These are phyloP conservation scores for Leptographium radiaticola DNA, from an alignment of 2,329 filamentous ascomycete genomes.

Conservation along the genomic window DNA sequence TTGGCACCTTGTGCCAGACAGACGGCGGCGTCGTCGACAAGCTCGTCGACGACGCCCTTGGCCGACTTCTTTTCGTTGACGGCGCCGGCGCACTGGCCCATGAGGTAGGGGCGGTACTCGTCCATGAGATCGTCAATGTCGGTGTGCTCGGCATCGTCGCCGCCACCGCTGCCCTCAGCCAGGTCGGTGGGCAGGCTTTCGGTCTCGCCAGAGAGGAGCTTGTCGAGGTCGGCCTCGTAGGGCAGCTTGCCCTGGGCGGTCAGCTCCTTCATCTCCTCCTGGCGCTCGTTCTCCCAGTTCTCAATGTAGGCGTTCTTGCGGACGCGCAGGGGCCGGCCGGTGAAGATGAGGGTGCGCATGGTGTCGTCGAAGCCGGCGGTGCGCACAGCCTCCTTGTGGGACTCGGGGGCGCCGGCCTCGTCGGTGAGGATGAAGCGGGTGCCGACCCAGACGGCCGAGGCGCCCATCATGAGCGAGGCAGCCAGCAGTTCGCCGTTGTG, in stretches of 20 bases:
- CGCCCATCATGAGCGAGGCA: constrained; percentile 83
- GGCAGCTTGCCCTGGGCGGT: constrained; percentile 82
- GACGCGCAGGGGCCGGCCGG: constrained; percentile 85
- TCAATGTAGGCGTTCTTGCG: constrained; percentile 86
- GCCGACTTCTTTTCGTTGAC: constrained; percentile 87
- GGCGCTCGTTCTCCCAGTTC: constrained; percentile 92
- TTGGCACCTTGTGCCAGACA: constrained; percentile 56
- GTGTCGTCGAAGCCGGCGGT: constrained; percentile 93
- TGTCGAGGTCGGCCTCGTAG: constrained; percentile 88
- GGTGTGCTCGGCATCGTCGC: constrained; percentile 37
- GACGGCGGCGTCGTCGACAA: constrained; percentile 68
- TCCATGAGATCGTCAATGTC: constrained; percentile 80
- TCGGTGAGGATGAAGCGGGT: constrained; percentile 90
- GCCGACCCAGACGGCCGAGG: constrained; percentile 87
- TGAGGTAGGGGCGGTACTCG: constrained; percentile 79
- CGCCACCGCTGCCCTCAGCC: not conserved
- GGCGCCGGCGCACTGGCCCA: constrained; percentile 94
- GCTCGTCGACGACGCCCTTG: constrained; percentile 87
- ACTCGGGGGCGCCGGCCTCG: constrained; percentile 84
- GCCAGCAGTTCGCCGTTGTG: constrained; percentile 87
- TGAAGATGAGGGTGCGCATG: constrained; percentile 95
- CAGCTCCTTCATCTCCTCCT: constrained; percentile 81
- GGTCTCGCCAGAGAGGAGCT: constrained; percentile 51
- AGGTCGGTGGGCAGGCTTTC: constrained; percentile 46
- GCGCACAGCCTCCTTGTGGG: constrained; percentile 89